These are phyloP conservation scores for Diplodia corticola DNA, from an alignment of 2,329 filamentous ascomycete species.

Conservation along the genomic window DNA sequence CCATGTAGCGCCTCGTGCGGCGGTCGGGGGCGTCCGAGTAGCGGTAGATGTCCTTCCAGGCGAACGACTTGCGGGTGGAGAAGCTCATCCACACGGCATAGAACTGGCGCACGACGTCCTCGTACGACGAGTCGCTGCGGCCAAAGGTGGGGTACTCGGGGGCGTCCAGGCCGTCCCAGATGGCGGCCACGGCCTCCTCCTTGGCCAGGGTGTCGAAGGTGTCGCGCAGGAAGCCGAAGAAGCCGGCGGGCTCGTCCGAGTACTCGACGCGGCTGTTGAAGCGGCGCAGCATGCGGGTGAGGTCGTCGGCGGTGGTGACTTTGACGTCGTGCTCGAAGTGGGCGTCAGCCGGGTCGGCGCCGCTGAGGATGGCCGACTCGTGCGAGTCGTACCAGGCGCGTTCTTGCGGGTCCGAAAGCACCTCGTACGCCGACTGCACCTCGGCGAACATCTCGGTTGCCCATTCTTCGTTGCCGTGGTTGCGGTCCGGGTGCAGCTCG, in stretches of 20 bases:
- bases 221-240: slow-evolving; percentile 76
- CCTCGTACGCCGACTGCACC: slow-evolving; percentile 88
- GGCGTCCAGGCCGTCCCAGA: slow-evolving; percentile 63
- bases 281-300: slow-evolving; percentile 73
- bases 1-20: slow-evolving; percentile 78
- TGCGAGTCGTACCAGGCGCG: slow-evolving; percentile 98
- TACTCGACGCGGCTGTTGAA: slow-evolving; percentile 80
- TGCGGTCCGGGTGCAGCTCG: slow-evolving; percentile 92
- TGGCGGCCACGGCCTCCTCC: slow-evolving; percentile 76
- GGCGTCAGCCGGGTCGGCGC: slow-evolving; percentile 47
- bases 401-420: slow-evolving; percentile 95
- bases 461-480: slow-evolving; percentile 79
- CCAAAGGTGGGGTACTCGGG: slow-evolving; percentile 82
- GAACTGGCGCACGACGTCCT: slow-evolving; percentile 75
- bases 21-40: slow-evolving; percentile 86
- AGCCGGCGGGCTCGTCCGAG: slow-evolving; percentile 75
- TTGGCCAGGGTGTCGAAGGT: slow-evolving; percentile 77
- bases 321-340: slow-evolving; percentile 68
- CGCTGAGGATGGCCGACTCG: slow-evolving; percentile 75
- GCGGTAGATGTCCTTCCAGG: slow-evolving; percentile 85
- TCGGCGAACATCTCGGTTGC: slow-evolving; percentile 87
- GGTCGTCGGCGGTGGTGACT: slow-evolving; percentile 77
- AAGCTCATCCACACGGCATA: slow-evolving; percentile 82
- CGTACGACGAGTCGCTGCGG: slow-evolving; percentile 69
- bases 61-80: slow-evolving; percentile 78